These are phyloP conservation scores for Populus hybrid DNA, from an alignment of 441 rosid genomes.

Conservation along the genomic window DNA sequence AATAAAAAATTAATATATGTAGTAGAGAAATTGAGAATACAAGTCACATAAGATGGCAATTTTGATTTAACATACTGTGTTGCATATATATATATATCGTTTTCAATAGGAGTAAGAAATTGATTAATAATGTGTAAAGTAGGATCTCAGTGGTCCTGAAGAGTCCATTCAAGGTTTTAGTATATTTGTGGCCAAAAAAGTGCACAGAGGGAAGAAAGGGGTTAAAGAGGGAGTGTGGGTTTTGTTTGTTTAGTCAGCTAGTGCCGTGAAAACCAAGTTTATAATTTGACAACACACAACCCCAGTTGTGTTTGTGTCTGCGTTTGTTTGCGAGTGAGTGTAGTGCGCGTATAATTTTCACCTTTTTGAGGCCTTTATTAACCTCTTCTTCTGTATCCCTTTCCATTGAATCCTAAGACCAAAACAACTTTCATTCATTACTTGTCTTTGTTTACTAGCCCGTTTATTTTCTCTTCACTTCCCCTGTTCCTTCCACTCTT, in stretches of 20 bases:
- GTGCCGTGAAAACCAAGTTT: slow-evolving; percentile 37
- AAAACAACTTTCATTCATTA: background rate
- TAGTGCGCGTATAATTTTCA: slow-evolving; percentile 39
- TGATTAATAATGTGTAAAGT: background rate
- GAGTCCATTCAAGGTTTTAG: background rate
- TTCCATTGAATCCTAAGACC: slow-evolving; percentile 7
- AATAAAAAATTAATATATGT: no score
- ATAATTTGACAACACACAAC: slow-evolving; percentile 36
- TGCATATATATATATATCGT: no score
- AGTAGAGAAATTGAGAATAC: no score
- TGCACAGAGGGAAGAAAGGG: background rate
- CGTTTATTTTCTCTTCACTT: slow-evolving; percentile 2
- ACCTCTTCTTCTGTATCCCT: background rate
- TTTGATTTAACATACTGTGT: no score
- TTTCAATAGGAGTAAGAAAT: background rate
- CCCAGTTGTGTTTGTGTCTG: slow-evolving; percentile 16
- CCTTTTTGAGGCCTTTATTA: slow-evolving; percentile 25
- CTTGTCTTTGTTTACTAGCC: background rate
- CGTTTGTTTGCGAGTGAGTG: background rate
- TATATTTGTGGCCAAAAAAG: background rate
- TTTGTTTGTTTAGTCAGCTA: slow-evolving; percentile 14
- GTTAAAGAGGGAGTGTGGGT: background rate
- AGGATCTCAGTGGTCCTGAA: background rate
- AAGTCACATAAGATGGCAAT: no score
- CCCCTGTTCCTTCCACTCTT: slow-evolving; percentile 12